A percentile compares a stretch with the other conserved stretches of the same genome.
These are phyloP conservation scores for Torrubiellomyces zombiae DNA, from an alignment of 2,329 filamentous ascomycete species.

Conservation along the genomic window DNA sequence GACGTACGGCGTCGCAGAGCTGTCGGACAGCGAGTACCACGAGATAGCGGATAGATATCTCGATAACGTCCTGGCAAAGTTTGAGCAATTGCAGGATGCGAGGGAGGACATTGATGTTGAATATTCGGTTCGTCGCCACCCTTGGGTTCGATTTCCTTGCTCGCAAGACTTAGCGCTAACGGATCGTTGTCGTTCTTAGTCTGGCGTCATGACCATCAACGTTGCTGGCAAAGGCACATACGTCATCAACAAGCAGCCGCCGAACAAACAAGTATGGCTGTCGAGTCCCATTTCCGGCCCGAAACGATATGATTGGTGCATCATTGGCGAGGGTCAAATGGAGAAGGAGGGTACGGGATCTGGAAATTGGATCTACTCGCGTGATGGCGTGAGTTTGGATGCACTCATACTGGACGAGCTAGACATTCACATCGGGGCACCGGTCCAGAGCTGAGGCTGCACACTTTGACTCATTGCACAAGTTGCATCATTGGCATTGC, in stretches of 20 bases:
- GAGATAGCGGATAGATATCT: conserved; percentile 63
- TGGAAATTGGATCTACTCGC: conserved; percentile 75
- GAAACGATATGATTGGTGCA: conserved; percentile 85
- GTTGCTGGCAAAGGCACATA: conserved; percentile 61
- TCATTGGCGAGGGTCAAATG: conserved; percentile 49
- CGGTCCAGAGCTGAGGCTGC: conserved; percentile 12
- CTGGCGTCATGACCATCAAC: conserved; percentile 67
- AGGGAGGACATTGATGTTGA: conserved; percentile 72
- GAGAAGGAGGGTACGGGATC: conserved; percentile 61
- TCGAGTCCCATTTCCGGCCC: conserved; percentile 82
- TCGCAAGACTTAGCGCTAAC: conserved; percentile 1
- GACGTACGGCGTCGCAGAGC: conserved; percentile 36
- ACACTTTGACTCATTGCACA: no score
- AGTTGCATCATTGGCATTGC: no score
- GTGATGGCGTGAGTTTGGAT: conserved; percentile 63
- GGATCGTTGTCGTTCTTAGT: conserved; percentile 38
- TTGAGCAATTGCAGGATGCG: conserved; percentile 63
- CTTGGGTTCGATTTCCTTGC: no score
- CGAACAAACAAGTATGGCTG: conserved; percentile 95
- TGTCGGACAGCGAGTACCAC: conserved; percentile 60
- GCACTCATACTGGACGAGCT: conserved; percentile 63
- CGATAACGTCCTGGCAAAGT: conserved; percentile 31
- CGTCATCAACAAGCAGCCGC: conserved; percentile 95
- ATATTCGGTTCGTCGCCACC: conserved; percentile 63
- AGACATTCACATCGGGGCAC: conserved; percentile 39